Percentiles rank a stretch among this genome's conserved stretches.
Evolutionary conservation across 1,284 basidiomycete genomes (phyloP).

Genomic region (Malassezia cuniculi): DNA sequence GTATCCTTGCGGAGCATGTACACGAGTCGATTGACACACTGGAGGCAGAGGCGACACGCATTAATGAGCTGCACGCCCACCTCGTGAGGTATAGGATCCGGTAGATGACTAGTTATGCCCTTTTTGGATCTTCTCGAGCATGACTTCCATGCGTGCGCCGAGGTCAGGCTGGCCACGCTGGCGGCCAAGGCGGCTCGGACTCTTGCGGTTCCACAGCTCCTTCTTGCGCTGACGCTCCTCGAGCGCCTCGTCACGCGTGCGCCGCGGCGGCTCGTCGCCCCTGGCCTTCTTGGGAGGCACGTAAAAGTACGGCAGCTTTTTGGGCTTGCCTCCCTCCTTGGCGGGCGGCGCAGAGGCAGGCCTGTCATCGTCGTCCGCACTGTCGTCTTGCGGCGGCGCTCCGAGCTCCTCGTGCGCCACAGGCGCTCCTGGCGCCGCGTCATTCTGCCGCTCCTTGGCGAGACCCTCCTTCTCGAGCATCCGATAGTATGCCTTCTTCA

Average conservation of each 20-base stretch:
- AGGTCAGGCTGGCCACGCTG: slow-evolving; percentile 40
- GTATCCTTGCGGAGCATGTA: slow-evolving; percentile 34
- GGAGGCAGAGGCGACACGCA: slow-evolving; percentile 33
- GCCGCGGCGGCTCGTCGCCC: slow-evolving; percentile 12
- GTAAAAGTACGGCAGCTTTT: slow-evolving; percentile 16
- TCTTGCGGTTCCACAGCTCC: slow-evolving; percentile 34
- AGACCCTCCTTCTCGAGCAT: slow-evolving; percentile 48
- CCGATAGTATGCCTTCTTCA: slow-evolving; percentile 50
- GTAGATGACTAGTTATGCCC: too few relatives aligned
- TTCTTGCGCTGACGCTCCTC: slow-evolving; percentile 24
- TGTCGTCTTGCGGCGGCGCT: neutral
- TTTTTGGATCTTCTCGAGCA: slow-evolving; percentile 37
- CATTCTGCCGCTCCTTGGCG: slow-evolving; percentile 2
- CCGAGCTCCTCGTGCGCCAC: slow-evolving; percentile 6
- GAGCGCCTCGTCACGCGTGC: slow-evolving; percentile 25
- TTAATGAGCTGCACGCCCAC: slow-evolving; percentile 19
- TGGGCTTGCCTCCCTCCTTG: slow-evolving; percentile 11
- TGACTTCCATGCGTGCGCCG: slow-evolving; percentile 37
- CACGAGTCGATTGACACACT: slow-evolving; percentile 36
- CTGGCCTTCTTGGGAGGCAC: slow-evolving; percentile 4
- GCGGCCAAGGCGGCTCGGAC: slow-evolving; percentile 26
- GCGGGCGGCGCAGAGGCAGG: neutral
- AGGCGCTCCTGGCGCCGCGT: neutral
- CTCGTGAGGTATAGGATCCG: slow-evolving; percentile 6
- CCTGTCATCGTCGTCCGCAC: neutral